Percentiles rank a stretch among this genome's conserved stretches.
These are phyloP conservation scores for Mitragyna speciosa DNA, from an alignment of 257 asterid species.

Conservation along the genomic window DNA sequence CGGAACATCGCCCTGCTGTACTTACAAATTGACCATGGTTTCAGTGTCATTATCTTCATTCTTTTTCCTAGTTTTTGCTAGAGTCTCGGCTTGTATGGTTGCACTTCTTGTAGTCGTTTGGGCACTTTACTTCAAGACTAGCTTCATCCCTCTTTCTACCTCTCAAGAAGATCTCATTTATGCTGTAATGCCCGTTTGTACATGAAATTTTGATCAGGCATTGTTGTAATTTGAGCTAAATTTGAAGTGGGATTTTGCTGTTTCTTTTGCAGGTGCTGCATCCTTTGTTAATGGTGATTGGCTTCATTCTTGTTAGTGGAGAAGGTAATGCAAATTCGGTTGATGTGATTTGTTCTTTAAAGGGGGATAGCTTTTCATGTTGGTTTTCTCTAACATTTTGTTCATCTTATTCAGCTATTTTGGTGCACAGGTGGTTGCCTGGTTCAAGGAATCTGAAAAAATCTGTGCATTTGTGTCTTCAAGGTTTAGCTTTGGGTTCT, in stretches of 20 bases:
- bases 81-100: constrained; percentile 60
- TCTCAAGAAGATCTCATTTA: constrained; percentile 61
- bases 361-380: constrained; percentile 10
- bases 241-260: constrained; percentile 7
- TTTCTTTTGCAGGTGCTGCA: constrained; percentile 63
- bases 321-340: constrained; percentile 54
- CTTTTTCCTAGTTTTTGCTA: constrained; percentile 48
- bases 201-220: constrained; percentile 4
- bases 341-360: constrained; percentile 9
- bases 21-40: constrained; percentile 42
- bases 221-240: constrained; percentile 8
- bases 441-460: constrained; percentile 83
- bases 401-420: constrained; percentile 53
- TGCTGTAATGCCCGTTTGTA: constrained; percentile 39
- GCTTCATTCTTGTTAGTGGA: constrained; percentile 82
- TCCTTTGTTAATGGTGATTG: constrained; percentile 88
- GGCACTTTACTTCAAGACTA: constrained; percentile 66
- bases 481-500: constrained; percentile 82
- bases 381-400: background rate
- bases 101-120: constrained; percentile 70
- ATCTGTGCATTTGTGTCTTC: constrained; percentile 76
- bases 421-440: constrained; percentile 86
- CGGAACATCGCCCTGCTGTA: background rate
- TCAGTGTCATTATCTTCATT: constrained; percentile 32
- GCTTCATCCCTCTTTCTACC: constrained; percentile 60